phyloP scores from a whole-genome alignment of 352 stramenopile genomes.

The Globisporangium ultimum region DNA sequence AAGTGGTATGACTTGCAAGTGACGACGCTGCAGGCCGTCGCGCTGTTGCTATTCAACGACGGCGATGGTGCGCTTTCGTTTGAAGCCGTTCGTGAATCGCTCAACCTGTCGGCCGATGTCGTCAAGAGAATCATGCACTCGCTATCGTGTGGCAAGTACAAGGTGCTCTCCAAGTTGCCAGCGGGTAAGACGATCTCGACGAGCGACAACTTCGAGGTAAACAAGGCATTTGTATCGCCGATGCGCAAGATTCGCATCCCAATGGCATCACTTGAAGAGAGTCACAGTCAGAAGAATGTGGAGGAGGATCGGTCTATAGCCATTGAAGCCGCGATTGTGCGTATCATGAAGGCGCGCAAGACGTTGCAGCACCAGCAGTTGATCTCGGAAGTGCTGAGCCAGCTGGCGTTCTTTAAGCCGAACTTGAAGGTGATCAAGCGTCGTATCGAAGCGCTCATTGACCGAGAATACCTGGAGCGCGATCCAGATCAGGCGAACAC shows the following conservation, averaged over 20 bases:
- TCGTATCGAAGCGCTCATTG: constrained; percentile 97
- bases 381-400: constrained; percentile 96
- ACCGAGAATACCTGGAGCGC: constrained; percentile 98
- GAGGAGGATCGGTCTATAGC: constrained; percentile 96
- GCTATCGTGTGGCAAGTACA: constrained; percentile 98
- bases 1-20: constrained; percentile 98
- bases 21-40: constrained; percentile 96
- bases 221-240: constrained; percentile 92
- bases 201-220: constrained; percentile 94
- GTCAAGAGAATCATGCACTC: constrained; percentile 98
- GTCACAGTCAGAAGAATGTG: constrained; percentile 97
- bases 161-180: constrained; percentile 94
- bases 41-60: constrained; percentile 95
- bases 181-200: constrained; percentile 93
- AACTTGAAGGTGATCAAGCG: constrained; percentile 98
- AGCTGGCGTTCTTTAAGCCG: constrained; percentile 98
- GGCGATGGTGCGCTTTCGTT: constrained; percentile 85
- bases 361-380: constrained; percentile 97
- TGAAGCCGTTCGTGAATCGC: constrained; percentile 85
- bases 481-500: constrained; percentile 94
- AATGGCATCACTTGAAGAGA: constrained; percentile 98
- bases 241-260: constrained; percentile 98
- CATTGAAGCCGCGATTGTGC: constrained; percentile 99
- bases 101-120: constrained; percentile 95
- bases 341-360: constrained; percentile 99